A percentile compares a stretch with the other conserved stretches of the same genome.
These are phyloP conservation scores for Candida namnaoensis DNA, from an alignment of 805 yeast species.

Conservation along the genomic window DNA sequence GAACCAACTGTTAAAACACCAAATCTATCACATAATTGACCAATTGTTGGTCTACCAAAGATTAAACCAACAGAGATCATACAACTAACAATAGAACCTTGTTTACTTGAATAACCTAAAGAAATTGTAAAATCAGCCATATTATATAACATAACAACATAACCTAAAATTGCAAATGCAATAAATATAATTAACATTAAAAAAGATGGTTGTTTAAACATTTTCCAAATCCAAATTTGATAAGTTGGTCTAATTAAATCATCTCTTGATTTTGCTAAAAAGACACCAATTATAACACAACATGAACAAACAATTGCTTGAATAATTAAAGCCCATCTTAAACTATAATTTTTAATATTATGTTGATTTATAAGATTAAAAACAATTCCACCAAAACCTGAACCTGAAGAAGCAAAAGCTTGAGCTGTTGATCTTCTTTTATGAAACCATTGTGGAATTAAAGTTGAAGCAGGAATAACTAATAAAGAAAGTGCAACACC, in stretches of 20 bases:
- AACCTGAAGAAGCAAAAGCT: constrained; percentile 29
- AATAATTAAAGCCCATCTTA: constrained; percentile 26
- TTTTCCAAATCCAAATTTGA: constrained; percentile 30
- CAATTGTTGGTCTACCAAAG: constrained; percentile 48
- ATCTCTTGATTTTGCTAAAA: constrained; percentile 29
- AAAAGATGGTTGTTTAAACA: constrained; percentile 31
- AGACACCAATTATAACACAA: constrained; percentile 23
- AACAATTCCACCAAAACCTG: constrained; percentile 35
- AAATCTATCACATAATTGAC: constrained; percentile 36
- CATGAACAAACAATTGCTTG: constrained; percentile 28
- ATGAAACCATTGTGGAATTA: constrained; percentile 66
- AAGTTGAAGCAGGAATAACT: constrained; percentile 47
- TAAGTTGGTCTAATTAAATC: constrained; percentile 25
- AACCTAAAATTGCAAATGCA: constrained; percentile 46
- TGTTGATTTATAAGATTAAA: constrained; percentile 28
- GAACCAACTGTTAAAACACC: constrained; percentile 44
- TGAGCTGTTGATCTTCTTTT: constrained; percentile 44
- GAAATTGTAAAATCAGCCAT: constrained; percentile 53
- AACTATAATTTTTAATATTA: constrained; percentile 20
- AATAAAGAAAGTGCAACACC: constrained; percentile 45
- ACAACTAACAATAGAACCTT: constrained; percentile 52
- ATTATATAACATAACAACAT: constrained; percentile 49
- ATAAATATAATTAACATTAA: constrained; percentile 32
- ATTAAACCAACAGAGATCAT: constrained; percentile 51
- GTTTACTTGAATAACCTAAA: constrained; percentile 43